Evolutionary conservation across 2,329 filamentous ascomycete species (phyloP), one percentile per base, ranked within the genome.

Genomic region (Blumeria graminis): DNA sequence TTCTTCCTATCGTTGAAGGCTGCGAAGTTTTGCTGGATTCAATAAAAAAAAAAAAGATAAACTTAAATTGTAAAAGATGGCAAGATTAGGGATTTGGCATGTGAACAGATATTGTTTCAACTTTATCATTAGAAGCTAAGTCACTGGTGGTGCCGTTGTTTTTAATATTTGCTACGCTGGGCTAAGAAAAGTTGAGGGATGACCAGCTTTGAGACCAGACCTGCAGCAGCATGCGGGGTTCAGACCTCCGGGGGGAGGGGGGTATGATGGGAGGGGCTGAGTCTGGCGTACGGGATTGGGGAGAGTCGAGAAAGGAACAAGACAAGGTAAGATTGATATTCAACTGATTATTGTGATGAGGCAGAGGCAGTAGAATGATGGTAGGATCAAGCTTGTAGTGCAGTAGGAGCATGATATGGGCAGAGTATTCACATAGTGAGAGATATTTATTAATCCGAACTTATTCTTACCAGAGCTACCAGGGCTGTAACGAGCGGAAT

Each of bases 171-270:
- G 22, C 22, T 28, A 28, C 22, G 22, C 22, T 28, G 22, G 22
- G 45, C 22, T 11, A 18, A 32, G 45, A 48, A 28, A 32, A 32
- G 45, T 13, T 41, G 50, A 16, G 50, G 50, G 50, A 55, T 55
- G 52, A 39, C 36, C 28, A 38, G 43, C 48, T 35, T 48, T 32
- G 38, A 56, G 54, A 56, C 54, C 28, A 32, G 34, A 56, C 18
- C 13, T 46, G 54, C 41, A 34, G 39, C 28, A 53, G 33, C 39
- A 52, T 52, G 50, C 39, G 54, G 54, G 54, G 54, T 56, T 56
- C 54, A 35, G 54, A 56, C 50, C 50, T 34, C 36, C 32, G 32
- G 33, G 32, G 50, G 33, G n/a, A 33, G 50, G 6, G 28, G 32
- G 14, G 50, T n/a, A 33, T 10, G 33, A 33, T 14, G n/a, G 18